Evolutionary conservation across 2,329 filamentous ascomycete species (phyloP), one percentile per base, ranked within the genome.

Genomic region (Onygenales sp.): DNA sequence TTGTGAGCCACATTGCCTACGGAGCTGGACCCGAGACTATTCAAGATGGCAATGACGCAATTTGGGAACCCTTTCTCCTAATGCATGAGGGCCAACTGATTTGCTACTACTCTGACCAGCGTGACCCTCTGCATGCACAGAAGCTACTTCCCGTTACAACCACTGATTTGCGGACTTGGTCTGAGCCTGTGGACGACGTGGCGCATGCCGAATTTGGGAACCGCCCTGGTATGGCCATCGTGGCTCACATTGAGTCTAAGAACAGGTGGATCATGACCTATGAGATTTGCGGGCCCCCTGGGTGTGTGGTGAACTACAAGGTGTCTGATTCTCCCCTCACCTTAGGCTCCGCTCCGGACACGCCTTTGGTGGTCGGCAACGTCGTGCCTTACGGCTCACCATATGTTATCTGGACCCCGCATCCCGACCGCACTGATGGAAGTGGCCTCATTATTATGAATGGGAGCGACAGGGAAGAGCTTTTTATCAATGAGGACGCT

Each of bases 61-160:
- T 89, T 17, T 89, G 85, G 85, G 86, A 89, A 65, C 85, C 85
- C 0, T 87, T 85, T 65, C 67, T 88, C 42, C 63, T 81, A 52
- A 72, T 77, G 43, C 76, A 83, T 64, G 69, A 85, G 53, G 75
- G 79, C 51, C 72, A 80, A 51, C 69, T 88, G n/a, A 76, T 87
- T 38, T 72, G 78, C 60, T 88, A 86, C 73, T 88, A 87, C 71
- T 83, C 84, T 1, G 85, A 88, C 66, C 85, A 88, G 64, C 78
- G 85, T 36, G 83, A 83, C 57, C 76, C 82, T 58, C 71, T 72
- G 1, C 74, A 87, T 62, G 85, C 84, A 14, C 85, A 88, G 67
- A 86, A 87, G 63, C 74, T 88, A 41, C 76, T 81, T 2, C 84
- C 87, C 65, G 82, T 87, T 66, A 73, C 74, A 11, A 76, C 80